Conservation (phyloP, 1,139 yeast genomes). For the Blastobotrys serpentis region DNA sequence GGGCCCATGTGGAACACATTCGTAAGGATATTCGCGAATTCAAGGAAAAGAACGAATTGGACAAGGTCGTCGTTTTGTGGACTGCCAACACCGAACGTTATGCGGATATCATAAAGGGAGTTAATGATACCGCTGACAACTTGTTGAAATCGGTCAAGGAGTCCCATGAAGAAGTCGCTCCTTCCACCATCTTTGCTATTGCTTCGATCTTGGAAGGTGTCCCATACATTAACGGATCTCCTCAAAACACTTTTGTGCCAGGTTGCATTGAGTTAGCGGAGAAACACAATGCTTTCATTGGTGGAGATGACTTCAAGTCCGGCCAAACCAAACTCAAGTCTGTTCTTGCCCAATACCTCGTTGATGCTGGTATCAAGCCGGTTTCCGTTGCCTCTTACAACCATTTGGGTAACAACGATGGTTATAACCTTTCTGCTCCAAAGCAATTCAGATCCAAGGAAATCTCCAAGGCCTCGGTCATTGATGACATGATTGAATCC, state of each 20-base stretch:
- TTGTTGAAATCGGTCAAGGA: slow-evolving; percentile 68
- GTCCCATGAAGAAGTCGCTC: slow-evolving; percentile 82
- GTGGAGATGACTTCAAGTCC: slow-evolving; percentile 96
- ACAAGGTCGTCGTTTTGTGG: slow-evolving; percentile 90
- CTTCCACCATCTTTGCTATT: slow-evolving; percentile 88
- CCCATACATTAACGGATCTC: slow-evolving; percentile 94
- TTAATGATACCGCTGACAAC: slow-evolving; percentile 86
- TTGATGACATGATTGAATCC: slow-evolving; percentile 91
- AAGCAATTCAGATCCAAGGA: slow-evolving; percentile 91
- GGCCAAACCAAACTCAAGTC: slow-evolving; percentile 96
- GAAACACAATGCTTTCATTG: slow-evolving; percentile 70
- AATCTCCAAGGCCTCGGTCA: slow-evolving; percentile 88
- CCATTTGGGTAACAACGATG: slow-evolving; percentile 96
- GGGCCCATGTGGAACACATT: slow-evolving; percentile 87
- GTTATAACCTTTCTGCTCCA: slow-evolving; percentile 87
- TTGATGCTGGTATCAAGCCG: slow-evolving; percentile 97
- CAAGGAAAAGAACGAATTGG: slow-evolving; percentile 70
- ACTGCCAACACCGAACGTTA: slow-evolving; percentile 97
- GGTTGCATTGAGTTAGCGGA: slow-evolving; percentile 92
- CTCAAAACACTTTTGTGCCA: slow-evolving; percentile 96
- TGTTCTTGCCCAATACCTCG: slow-evolving; percentile 90
- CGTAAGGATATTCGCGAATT: slow-evolving; percentile 81
- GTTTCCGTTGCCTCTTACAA: slow-evolving; percentile 91
- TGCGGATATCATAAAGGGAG: slow-evolving; percentile 72
- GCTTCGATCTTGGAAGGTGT: slow-evolving; percentile 85